Percentiles rank a stretch among this genome's conserved stretches.
phyloP scores from a whole-genome alignment of 129 eudicot species.

The Mikania micrantha region DNA sequence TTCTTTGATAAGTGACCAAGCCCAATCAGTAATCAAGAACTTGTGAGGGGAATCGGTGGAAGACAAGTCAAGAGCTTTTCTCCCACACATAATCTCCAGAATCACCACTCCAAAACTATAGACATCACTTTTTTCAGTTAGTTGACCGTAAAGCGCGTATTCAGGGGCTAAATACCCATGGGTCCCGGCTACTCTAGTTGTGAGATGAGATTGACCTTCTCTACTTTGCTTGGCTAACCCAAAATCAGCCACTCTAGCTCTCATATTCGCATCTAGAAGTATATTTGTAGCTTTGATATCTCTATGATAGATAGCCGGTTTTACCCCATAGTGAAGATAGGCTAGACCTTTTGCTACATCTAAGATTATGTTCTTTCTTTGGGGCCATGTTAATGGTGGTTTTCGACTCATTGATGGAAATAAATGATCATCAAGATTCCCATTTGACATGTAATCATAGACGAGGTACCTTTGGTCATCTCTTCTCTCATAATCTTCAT shows the following conservation, averaged over 20 bases:
- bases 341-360: conserved; percentile 74
- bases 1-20: conserved; percentile 66
- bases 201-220: conserved; percentile 85
- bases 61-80: conserved; percentile 69
- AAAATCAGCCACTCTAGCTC: conserved; percentile 84
- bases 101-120: conserved; percentile 80
- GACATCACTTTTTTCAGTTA: conserved; percentile 78
- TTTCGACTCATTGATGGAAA: conserved; percentile 32
- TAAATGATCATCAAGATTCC: conserved; percentile 72
- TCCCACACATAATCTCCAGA: conserved; percentile 80
- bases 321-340: conserved; percentile 77
- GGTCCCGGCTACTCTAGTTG: conserved; percentile 84
- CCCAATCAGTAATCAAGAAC: conserved; percentile 78
- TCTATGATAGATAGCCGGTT: conserved; percentile 69
- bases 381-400: conserved; percentile 61
- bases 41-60: conserved; percentile 41
- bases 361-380: conserved; percentile 60
- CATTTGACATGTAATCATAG: conserved; percentile 77
- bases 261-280: conserved; percentile 63
- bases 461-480: conserved; percentile 59
- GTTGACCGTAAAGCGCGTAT: conserved; percentile 71
- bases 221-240: conserved; percentile 69
- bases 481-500: conserved; percentile 30
- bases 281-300: conserved; percentile 76
- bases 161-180: conserved; percentile 88